Evolutionary conservation across 192 early-diverging fungal genomes (phyloP), one percentile per base, ranked within the genome.

Genomic region (Chytriomyces sp.): DNA sequence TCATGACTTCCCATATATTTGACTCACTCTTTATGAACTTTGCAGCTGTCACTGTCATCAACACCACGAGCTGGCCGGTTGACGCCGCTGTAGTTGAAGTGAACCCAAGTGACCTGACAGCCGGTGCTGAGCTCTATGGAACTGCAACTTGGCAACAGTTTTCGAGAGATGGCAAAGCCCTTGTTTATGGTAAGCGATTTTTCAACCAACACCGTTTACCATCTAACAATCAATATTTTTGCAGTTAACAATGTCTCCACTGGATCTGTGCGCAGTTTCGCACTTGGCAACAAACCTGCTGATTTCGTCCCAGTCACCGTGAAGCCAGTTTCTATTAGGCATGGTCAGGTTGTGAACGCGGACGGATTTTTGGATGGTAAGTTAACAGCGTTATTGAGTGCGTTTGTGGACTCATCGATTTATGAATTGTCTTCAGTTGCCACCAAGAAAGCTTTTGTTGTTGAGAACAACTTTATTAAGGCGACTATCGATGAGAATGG

Each of bases 401-500:
- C 35, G 35, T 35, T 70, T 59, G 46, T 73, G 44, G 18, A 2
- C 44, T 72, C 5, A 62, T 20, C 18, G 47, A 1, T 59, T 64
- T 13, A 1, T 67, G 5, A 28, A 23, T 35, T 5, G 11, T 23
- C n/a, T 45, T 18, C 35, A 43, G 60, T 66, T 13, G 62, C 26
- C 60, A 66, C 63, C 9, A 75, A 77, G 13, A 47, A 67, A 28
- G 50, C 72, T 3, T 86, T 89, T 46, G 83, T 92, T 1, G 72
- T 99, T 60, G 91, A 92, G 63, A 99, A 98, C 79, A 77, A 83
- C 44, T 92, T 82, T 69, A 82, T 99, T n/a, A 76, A 77, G 20
- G 91, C 89, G 2, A 89, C 74, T 28, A 91, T 99, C 75, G 89
- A 94, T 78, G 59, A 78, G 18, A 79, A 85, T n/a, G 96, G 97